Percentiles rank a stretch among this genome's conserved stretches.
These are phyloP conservation scores for Aegilops umbellulata DNA, from an alignment of 176 grass and related monocot genomes.

Conservation along the genomic window DNA sequence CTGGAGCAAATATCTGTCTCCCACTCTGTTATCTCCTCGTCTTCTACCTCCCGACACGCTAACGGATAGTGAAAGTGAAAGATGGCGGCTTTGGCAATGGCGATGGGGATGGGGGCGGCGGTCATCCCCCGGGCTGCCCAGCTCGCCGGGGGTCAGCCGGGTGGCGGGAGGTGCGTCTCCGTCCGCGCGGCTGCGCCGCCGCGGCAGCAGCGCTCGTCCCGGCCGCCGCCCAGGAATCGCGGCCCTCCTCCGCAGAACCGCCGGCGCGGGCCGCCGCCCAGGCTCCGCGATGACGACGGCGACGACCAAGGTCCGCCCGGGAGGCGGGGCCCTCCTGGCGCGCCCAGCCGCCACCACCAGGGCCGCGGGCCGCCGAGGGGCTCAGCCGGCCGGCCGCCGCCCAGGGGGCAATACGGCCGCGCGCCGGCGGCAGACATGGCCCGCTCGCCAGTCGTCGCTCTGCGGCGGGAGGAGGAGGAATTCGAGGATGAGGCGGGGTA, in stretches of 20 bases:
- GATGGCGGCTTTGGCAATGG: conserved; percentile 28
- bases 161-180: background rate
- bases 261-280: background rate
- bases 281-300: background rate
- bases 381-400: background rate
- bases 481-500: conserved; percentile 22
- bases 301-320: background rate
- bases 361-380: conserved; percentile 14
- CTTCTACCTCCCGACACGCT: background rate
- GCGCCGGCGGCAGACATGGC: background rate
- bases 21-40: background rate
- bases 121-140: background rate
- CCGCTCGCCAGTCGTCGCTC: background rate
- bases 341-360: background rate
- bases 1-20: background rate
- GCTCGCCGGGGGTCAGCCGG: no score
- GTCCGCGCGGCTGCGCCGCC: conserved; percentile 25
- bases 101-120: background rate
- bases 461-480: conserved; percentile 14
- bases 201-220: conserved; percentile 10
- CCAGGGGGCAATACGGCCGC: conserved; percentile 3
- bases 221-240: background rate
- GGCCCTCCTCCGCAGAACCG: background rate
- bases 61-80: background rate
- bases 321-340: conserved; percentile 1